Conservation (phyloP, 768 basidiomycete species). For the Tulasnella sp. region DNA sequence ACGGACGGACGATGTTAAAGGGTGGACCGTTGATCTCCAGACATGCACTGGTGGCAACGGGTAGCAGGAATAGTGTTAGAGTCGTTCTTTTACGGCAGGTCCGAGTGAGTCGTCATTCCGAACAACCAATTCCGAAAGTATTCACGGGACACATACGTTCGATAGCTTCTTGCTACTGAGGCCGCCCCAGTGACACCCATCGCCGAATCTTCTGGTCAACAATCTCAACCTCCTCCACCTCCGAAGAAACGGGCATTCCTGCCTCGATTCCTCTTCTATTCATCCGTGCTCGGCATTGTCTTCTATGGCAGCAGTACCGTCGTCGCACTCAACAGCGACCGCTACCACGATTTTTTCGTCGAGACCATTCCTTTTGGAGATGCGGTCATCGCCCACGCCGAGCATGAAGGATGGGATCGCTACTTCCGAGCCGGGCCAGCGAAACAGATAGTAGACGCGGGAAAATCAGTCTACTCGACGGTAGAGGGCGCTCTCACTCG, state of each 20-base stretch:
- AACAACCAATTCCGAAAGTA: not conserved
- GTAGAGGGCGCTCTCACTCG: constrained; percentile 11
- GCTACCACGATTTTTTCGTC: constrained; percentile 78
- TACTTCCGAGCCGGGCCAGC: not conserved
- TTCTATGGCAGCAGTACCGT: constrained; percentile 79
- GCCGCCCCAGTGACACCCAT: constrained; percentile 23
- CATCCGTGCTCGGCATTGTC: constrained; percentile 51
- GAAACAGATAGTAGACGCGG: constrained; percentile 13
- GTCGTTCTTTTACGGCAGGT: constrained; percentile 5
- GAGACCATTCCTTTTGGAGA: constrained; percentile 68
- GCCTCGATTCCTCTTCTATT: constrained; percentile 52
- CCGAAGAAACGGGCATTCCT: constrained; percentile 42
- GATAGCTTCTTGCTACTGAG: constrained; percentile 53
- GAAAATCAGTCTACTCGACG: not conserved
- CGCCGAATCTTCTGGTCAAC: constrained; percentile 21
- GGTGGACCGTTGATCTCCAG: constrained; percentile 44
- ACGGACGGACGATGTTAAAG: not conserved
- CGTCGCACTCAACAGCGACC: constrained; percentile 59
- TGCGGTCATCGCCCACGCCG: constrained; percentile 66
- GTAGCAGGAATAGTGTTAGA: not conserved
- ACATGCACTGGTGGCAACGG: constrained; percentile 25
- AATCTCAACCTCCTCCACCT: constrained; percentile 28
- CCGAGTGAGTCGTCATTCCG: not conserved
- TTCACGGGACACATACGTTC: not conserved
- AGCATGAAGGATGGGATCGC: constrained; percentile 60